phyloP scores from a whole-genome alignment of 371 early-diverging fungal species.

The Smittium culicis region DNA sequence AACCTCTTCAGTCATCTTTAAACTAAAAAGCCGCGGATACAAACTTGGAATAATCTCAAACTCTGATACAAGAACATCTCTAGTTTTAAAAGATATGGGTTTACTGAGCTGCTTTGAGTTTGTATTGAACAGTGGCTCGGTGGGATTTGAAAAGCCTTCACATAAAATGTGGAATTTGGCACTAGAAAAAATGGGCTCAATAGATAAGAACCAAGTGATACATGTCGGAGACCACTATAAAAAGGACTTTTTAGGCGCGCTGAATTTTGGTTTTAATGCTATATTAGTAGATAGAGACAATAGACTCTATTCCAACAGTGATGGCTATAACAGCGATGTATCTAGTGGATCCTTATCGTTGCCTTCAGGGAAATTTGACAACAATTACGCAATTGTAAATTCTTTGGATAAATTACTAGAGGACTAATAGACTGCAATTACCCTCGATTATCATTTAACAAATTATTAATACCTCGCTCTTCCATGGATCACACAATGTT shows the following conservation, averaged over 20 bases:
- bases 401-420: no score
- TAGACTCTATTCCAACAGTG: no score
- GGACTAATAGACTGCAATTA: no score
- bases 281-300: no score
- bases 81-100: background rate
- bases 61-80: background rate
- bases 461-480: no score
- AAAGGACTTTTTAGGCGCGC: background rate
- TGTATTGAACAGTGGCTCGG: background rate
- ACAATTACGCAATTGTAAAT: no score
- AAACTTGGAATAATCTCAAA: background rate
- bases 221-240: background rate
- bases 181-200: background rate
- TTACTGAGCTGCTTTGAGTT: background rate
- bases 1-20: background rate
- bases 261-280: background rate
- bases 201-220: background rate
- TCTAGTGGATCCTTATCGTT: no score
- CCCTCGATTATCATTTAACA: no score
- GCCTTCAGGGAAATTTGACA: no score
- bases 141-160: background rate
- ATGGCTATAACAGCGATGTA: no score
- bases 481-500: no score
- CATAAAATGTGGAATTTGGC: background rate
- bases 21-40: background rate